A percentile compares a stretch with the other conserved stretches of the same genome.
phyloP scores from a whole-genome alignment of 140 eudicot genomes.

The Ambrosia hybrid region DNA sequence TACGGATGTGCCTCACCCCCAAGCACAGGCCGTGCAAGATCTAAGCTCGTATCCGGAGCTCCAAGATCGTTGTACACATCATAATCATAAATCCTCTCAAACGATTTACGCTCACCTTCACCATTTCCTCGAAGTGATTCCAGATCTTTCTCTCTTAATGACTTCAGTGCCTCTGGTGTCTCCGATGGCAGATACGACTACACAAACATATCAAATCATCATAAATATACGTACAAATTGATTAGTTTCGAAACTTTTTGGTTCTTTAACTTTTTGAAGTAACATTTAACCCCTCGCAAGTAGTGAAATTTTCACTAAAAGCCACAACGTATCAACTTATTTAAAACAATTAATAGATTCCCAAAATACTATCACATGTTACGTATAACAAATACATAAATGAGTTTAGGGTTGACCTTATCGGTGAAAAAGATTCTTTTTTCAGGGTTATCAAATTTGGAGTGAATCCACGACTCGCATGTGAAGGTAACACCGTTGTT shows the following conservation, averaged over 20 bases:
- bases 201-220: not conserved
- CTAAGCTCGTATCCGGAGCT: slow-evolving; percentile 29
- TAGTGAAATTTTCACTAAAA: too few relatives aligned
- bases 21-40: slow-evolving; percentile 46
- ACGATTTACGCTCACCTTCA: slow-evolving; percentile 37
- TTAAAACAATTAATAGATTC: too few relatives aligned
- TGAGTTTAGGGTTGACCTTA: too few relatives aligned
- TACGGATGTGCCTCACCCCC: slow-evolving; percentile 47
- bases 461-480: slow-evolving; percentile 62
- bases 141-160: slow-evolving; percentile 43
- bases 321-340: too few relatives aligned
- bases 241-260: too few relatives aligned
- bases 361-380: too few relatives aligned
- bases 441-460: slow-evolving; percentile 39
- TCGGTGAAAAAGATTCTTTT: slow-evolving; percentile 53
- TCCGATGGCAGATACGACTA: slow-evolving; percentile 54
- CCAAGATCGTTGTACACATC: slow-evolving; percentile 66
- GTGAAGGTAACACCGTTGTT: slow-evolving; percentile 28
- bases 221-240: too few relatives aligned
- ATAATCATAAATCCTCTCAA: slow-evolving; percentile 60
- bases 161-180: slow-evolving; percentile 48
- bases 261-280: too few relatives aligned
- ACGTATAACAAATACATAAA: too few relatives aligned
- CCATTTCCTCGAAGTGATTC: slow-evolving; percentile 49
- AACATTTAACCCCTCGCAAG: too few relatives aligned